These are phyloP conservation scores for Populus hybrid DNA, from an alignment of 441 rosid genomes.

Conservation along the genomic window DNA sequence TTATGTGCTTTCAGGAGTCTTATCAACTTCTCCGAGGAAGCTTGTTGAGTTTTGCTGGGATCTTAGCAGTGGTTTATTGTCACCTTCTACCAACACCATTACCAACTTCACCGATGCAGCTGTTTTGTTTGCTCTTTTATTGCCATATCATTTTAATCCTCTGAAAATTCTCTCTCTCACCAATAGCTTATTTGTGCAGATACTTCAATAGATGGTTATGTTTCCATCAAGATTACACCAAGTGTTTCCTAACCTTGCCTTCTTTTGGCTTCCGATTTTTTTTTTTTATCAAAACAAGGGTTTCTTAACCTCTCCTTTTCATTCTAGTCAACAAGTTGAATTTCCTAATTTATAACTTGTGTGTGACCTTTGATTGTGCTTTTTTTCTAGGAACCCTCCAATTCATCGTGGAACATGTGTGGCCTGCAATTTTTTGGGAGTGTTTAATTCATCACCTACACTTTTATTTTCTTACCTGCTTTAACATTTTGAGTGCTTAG, in stretches of 20 bases:
- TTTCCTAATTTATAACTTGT: neutral
- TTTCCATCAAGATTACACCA: neutral
- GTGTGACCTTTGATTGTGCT: neutral
- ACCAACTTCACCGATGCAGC: no score
- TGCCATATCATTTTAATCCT: neutral
- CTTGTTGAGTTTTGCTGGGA: neutral
- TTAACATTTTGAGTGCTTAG: neutral
- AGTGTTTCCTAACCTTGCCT: neutral
- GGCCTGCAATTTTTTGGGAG: neutral
- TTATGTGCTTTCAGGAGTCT: neutral
- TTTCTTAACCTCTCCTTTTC: neutral
- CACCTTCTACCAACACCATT: neutral
- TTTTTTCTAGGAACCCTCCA: neutral
- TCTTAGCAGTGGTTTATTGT: neutral
- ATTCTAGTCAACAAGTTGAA: neutral
- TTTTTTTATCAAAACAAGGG: neutral
- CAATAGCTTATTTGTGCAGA: neutral
- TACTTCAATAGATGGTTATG: neutral
- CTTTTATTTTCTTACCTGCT: neutral
- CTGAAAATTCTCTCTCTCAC: neutral
- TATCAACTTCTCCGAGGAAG: neutral
- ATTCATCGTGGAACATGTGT: neutral
- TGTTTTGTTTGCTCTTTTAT: neutral
- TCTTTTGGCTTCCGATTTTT: neutral
- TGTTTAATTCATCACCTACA: neutral